Conservation (phyloP, 306 rosid genomes). For the Rubus idaeus region DNA sequence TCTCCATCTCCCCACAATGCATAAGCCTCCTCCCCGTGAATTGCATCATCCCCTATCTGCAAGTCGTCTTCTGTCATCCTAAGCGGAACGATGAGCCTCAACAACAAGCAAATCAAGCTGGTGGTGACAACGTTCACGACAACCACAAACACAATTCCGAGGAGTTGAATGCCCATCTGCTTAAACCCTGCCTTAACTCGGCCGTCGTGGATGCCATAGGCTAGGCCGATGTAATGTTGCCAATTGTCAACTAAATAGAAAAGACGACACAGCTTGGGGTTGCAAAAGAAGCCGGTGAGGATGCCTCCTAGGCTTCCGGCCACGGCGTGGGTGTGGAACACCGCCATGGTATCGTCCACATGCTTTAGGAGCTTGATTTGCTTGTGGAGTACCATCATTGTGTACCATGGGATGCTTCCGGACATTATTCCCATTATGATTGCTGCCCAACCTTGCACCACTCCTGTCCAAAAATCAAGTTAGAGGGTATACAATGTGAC, state of each 20-base stretch:
- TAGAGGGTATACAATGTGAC: no score
- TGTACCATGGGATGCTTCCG: conserved; percentile 57
- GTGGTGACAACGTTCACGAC: conserved; percentile 27
- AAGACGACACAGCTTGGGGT: conserved; percentile 38
- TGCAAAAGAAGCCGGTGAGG: conserved; percentile 45
- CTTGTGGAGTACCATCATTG: conserved; percentile 59
- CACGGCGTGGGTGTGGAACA: conserved; percentile 57
- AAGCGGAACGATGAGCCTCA: conserved; percentile 25
- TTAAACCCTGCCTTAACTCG: conserved; percentile 16
- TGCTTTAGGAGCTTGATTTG: conserved; percentile 27
- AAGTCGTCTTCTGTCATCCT: conserved; percentile 30
- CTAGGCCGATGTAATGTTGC: conserved; percentile 33
- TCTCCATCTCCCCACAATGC: conserved; percentile 54
- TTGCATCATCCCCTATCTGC: conserved; percentile 35
- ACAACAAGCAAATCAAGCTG: conserved; percentile 27
- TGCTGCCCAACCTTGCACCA: conserved; percentile 62
- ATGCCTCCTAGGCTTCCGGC: conserved; percentile 54
- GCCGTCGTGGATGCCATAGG: conserved; percentile 24
- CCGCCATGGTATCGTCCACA: conserved; percentile 49
- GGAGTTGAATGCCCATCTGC: conserved; percentile 46
- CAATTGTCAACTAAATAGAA: conserved; percentile 19
- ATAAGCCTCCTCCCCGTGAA: conserved; percentile 43
- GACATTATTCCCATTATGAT: conserved; percentile 48
- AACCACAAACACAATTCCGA: conserved; percentile 45
- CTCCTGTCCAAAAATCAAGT: conserved; percentile 30